phyloP scores from a whole-genome alignment of 2,329 filamentous ascomycete genomes.

The Verticillium tricorpus region DNA sequence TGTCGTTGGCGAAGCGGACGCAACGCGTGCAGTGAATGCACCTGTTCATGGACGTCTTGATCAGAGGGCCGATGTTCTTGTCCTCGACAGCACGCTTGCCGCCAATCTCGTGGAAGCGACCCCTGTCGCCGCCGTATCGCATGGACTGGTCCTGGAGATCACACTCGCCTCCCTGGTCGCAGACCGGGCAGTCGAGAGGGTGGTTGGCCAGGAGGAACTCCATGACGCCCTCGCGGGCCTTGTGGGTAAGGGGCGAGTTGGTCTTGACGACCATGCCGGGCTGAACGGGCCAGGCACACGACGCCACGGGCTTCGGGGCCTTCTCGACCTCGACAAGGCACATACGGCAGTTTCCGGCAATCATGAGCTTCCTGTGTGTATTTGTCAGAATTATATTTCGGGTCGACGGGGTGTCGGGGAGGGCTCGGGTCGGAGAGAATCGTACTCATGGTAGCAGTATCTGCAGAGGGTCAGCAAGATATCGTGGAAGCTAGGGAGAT shows the following conservation, averaged over 20 bases:
- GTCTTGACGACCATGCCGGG: constrained; percentile 99
- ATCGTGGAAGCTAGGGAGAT: background rate
- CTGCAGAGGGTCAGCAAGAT: constrained; percentile 41
- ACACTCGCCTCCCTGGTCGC: constrained; percentile 98
- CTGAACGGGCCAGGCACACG: constrained; percentile 97
- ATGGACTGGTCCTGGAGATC: constrained; percentile 99
- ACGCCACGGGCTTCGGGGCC: constrained; percentile 94
- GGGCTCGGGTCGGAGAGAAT: constrained; percentile 32
- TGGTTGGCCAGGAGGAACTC: constrained; percentile 97
- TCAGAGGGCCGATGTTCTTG: constrained; percentile 96
- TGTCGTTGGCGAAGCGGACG: constrained; percentile 94
- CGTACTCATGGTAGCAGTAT: constrained; percentile 98
- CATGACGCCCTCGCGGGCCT: constrained; percentile 98
- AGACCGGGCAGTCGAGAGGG: constrained; percentile 93
- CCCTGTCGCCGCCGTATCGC: constrained; percentile 94
- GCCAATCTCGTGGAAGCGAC: constrained; percentile 90
- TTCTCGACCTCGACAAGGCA: constrained; percentile 97
- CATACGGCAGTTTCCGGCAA: constrained; percentile 99
- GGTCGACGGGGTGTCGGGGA: constrained; percentile 53
- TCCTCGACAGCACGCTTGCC: constrained; percentile 98
- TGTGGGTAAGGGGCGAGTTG: constrained; percentile 91
- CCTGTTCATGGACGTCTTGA: constrained; percentile 99
- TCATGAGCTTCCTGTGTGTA: constrained; percentile 79
- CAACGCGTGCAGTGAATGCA: constrained; percentile 99
- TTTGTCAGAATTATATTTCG: constrained; percentile 32